Conservation (phyloP, 495 filamentous ascomycete species). For the Penicillium steckii region DNA sequence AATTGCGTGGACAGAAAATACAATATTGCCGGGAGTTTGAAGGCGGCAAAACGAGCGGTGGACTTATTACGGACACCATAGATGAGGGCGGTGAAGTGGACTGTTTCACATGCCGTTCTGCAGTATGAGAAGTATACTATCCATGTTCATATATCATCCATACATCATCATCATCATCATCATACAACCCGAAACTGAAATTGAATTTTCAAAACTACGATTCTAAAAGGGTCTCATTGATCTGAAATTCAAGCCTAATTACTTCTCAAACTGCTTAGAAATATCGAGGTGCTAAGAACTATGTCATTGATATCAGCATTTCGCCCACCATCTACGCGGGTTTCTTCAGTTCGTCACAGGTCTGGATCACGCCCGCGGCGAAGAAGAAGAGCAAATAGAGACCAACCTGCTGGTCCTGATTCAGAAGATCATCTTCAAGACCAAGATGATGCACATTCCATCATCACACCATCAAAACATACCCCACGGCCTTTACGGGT, state of each 20-base stretch:
- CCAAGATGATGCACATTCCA: slow-evolving; percentile 39
- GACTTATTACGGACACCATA: no score
- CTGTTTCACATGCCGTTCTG: no score
- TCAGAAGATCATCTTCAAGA: slow-evolving; percentile 18
- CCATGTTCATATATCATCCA: no score
- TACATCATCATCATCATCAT: no score
- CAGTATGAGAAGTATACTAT: no score
- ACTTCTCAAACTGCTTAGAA: neutral
- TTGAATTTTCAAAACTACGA: no score
- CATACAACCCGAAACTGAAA: no score
- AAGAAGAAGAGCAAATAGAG: slow-evolving; percentile 15
- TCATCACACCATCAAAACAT: slow-evolving; percentile 43
- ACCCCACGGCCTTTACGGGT: slow-evolving; percentile 35
- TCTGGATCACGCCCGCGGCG: slow-evolving; percentile 23
- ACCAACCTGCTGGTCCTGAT: slow-evolving; percentile 5
- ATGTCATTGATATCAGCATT: slow-evolving; percentile 41
- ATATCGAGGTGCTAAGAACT: no score
- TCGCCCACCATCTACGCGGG: slow-evolving; percentile 35
- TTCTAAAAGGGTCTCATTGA: neutral
- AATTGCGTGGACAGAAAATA: slow-evolving; percentile 6
- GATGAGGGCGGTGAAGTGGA: no score
- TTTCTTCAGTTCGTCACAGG: slow-evolving; percentile 21
- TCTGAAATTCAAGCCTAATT: neutral
- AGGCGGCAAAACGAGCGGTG: slow-evolving; percentile 12
- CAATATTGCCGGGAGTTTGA: slow-evolving; percentile 11